A percentile compares a stretch with the other conserved stretches of the same genome.
Conservation (phyloP, 495 filamentous ascomycete genomes). For the Aspergillus saccharolyticus region DNA sequence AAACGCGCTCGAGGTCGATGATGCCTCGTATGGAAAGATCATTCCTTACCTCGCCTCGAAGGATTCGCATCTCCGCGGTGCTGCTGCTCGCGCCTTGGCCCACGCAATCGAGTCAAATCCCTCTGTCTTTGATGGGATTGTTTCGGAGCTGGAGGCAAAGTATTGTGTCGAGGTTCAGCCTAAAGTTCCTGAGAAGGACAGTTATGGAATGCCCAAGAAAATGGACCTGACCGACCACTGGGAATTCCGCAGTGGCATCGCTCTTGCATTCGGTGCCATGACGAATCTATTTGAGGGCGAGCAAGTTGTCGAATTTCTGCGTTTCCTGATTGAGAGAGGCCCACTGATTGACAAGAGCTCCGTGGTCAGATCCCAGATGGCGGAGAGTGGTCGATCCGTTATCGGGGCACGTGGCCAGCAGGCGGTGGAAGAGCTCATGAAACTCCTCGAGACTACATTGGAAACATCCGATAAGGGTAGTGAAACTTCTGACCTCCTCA, state of each 20-base stretch:
- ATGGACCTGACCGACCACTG: slow-evolving; percentile 79
- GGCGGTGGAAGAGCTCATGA: slow-evolving; percentile 86
- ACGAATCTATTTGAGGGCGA: slow-evolving; percentile 60
- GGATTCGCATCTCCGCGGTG: slow-evolving; percentile 74
- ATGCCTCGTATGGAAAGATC: slow-evolving; percentile 56
- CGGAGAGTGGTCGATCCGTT: slow-evolving; percentile 81
- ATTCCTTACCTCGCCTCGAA: slow-evolving; percentile 73
- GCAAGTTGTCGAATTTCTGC: slow-evolving; percentile 69
- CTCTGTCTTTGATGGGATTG: slow-evolving; percentile 48
- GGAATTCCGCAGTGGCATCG: slow-evolving; percentile 84
- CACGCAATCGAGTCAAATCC: slow-evolving; percentile 60
- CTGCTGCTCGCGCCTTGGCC: slow-evolving; percentile 77
- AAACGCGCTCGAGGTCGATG: slow-evolving; percentile 70
- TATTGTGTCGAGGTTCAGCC: slow-evolving; percentile 79
- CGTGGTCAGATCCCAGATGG: slow-evolving; percentile 78
- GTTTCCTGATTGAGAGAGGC: slow-evolving; percentile 78
- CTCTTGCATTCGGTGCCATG: slow-evolving; percentile 77
- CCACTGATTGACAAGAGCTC: slow-evolving; percentile 76
- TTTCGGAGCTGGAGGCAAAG: slow-evolving; percentile 57
- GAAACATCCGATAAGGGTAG: slow-evolving; percentile 76
- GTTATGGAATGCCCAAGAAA: slow-evolving; percentile 89
- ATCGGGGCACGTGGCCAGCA: slow-evolving; percentile 72
- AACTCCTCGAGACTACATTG: slow-evolving; percentile 77
- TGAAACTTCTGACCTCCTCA: slow-evolving; percentile 75
- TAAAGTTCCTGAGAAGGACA: slow-evolving; percentile 73